Evolutionary conservation across 2,329 filamentous ascomycete genomes (phyloP).

Genomic region (Tolypocladium capitatum): DNA sequence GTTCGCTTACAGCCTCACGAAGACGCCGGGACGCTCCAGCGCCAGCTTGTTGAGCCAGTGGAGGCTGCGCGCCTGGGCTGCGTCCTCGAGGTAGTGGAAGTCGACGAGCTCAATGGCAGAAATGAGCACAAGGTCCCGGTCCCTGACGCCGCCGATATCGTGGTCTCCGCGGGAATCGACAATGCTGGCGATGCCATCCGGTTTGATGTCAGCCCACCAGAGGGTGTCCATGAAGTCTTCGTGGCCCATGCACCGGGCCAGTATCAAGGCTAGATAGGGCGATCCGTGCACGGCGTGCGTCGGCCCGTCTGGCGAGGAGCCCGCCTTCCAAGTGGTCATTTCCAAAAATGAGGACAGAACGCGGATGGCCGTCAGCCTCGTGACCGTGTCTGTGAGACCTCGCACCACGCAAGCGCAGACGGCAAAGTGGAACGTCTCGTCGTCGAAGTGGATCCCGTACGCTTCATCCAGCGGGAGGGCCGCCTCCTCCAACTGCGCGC

Average conservation of each 20-base stretch:
- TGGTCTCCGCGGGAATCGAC: constrained; percentile 12
- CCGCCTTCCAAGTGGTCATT: constrained; percentile 15
- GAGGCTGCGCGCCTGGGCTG: constrained; percentile 44
- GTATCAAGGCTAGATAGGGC: constrained; percentile 47
- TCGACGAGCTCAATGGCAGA: constrained; percentile 53
- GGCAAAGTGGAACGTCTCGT: constrained; percentile 54
- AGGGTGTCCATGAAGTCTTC: constrained; percentile 51
- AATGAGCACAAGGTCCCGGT: constrained; percentile 49
- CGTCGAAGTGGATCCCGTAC: constrained; percentile 51
- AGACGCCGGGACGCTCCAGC: constrained; percentile 37
- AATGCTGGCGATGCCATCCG: constrained; percentile 18
- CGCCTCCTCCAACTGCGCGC: constrained; percentile 47
- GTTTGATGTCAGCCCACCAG: constrained; percentile 44
- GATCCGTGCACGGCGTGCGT: constrained; percentile 21
- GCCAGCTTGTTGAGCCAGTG: constrained; percentile 48
- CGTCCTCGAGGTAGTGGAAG: constrained; percentile 51
- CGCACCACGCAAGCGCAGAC: constrained; percentile 51
- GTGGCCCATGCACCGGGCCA: constrained; percentile 39
- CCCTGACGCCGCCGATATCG: constrained; percentile 33
- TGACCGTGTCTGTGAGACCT: constrained; percentile 49
- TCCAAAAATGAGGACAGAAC: constrained; percentile 48
- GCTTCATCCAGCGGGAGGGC: constrained; percentile 48
- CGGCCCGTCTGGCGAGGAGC: neutral
- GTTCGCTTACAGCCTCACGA: constrained; percentile 41
- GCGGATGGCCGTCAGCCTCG: constrained; percentile 43